Percentiles rank a stretch among this genome's conserved stretches.
phyloP scores from a whole-genome alignment of 73 alveolate species.

The Tetrahymena malaccensis region DNA sequence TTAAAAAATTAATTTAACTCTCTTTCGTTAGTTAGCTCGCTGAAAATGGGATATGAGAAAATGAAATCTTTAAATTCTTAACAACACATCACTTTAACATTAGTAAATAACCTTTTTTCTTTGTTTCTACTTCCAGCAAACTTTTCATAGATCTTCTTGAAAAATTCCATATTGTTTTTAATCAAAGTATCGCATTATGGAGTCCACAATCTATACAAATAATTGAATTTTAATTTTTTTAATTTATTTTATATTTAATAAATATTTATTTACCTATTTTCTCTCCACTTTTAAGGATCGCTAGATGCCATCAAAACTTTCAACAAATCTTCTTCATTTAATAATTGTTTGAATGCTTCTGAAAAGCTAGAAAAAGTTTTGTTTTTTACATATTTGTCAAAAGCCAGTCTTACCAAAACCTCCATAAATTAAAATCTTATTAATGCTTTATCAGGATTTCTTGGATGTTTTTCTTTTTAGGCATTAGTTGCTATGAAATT shows the following conservation, averaged over 20 bases:
- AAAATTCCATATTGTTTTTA: not conserved
- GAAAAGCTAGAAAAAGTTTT: not conserved
- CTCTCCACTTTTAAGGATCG: not conserved
- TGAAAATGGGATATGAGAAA: constrained; percentile 45
- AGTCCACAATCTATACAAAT: not conserved
- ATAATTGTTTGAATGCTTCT: not conserved
- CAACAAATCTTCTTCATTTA: not conserved
- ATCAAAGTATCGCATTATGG: not conserved
- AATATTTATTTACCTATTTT: not conserved
- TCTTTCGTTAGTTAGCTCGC: constrained; percentile 61
- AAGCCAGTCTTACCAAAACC: not conserved
- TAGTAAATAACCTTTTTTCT: not conserved
- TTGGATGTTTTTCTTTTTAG: not conserved
- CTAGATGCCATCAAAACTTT: not conserved
- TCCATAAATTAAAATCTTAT: constrained; percentile 8
- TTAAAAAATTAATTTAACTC: constrained; percentile 62
- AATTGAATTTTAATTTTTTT: not conserved
- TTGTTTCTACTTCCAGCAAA: not conserved
- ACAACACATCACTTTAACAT: not conserved
- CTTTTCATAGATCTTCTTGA: not conserved
- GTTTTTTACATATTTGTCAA: not conserved
- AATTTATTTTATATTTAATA: not conserved
- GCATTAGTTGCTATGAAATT: constrained; percentile 2
- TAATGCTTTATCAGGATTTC: constrained; percentile 5
- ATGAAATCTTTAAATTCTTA: constrained; percentile 60